Base-by-base conservation (phyloP, 305 asterid species). In the Salvia sclarea region DNA sequence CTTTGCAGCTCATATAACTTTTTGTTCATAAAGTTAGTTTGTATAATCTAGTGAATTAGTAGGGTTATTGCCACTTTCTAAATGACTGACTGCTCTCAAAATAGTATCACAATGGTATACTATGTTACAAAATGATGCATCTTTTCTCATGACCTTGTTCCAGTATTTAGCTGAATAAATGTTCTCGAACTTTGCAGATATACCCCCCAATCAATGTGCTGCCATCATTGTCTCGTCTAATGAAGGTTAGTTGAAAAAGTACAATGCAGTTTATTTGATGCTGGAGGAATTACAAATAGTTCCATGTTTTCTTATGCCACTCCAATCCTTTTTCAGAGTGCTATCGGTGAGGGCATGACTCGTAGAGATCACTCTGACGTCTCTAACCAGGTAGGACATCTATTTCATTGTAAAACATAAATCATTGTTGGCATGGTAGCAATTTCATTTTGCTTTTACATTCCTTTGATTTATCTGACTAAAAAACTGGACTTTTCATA, bases 261-360 rank as follows among this genome's bases (percentile, higher is more conserved):
- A 41, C 3, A 40, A 7, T 20, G n/a, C 16, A 37, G 41, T 63
- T 60, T 64, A 33, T 48, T 35, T 66, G 63, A 33, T 3, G 14
- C 35, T 18, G 37, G 9, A 43, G 37, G 66, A 22, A 47, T 22
- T 3, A 40, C 59, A 49, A 30, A 44, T 43, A 54, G 10, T 50
- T 3, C 48, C 37, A 49, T 57, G 24, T 24, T 41, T 37, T 52
- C 30, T 59, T 38, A 40, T 47, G 54, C 62, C 24, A 8, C 56
- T 57, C 8, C 22, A 59, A 17, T 66, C 18, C 65, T 83, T 43
- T 63, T 78, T 71, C 87, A 94, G 97, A 94, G 97, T 84, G 97
- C 97, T 78, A 94, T 94, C 69, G 99, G 99, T 54, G 97, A 94
- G 83, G 98, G 98, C 73, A 93, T 93, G 98, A 93, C 98, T 25